A percentile compares a stretch with the other conserved stretches of the same genome.
Evolutionary conservation across 495 filamentous ascomycete genomes (phyloP).

Genomic region (Gamarada debralockiae): DNA sequence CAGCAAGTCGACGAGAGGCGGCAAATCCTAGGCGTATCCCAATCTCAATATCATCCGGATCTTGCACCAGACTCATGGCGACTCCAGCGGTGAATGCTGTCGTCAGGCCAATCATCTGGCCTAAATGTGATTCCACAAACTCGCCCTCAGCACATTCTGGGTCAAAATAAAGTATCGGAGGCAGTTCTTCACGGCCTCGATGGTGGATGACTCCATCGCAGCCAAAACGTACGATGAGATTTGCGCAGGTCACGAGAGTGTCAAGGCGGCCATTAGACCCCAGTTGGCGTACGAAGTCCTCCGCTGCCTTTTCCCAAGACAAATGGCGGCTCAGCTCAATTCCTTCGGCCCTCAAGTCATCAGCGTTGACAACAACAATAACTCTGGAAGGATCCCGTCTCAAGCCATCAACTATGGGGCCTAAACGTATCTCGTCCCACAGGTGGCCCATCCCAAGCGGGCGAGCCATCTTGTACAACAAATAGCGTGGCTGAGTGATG

Average conservation of each 20-base stretch:
- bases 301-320: constrained; percentile 9
- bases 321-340: no score
- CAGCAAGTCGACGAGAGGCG: not conserved
- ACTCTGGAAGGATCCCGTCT: no score
- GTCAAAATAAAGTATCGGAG: constrained; percentile 1
- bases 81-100: constrained; percentile 4
- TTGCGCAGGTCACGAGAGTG: constrained; percentile 3
- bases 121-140: constrained; percentile 1
- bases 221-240: constrained; percentile 4
- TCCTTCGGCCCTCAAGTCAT: no score
- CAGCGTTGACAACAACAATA: no score
- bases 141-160: constrained; percentile 2
- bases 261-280: constrained; percentile 2
- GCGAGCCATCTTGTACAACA: no score
- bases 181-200: not conserved
- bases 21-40: not conserved
- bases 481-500: no score
- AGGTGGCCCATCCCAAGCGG: no score
- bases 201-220: constrained; percentile 8
- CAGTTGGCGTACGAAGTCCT: constrained; percentile 5
- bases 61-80: not conserved
- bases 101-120: not conserved
- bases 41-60: not conserved
- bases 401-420: no score
- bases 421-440: no score